Conservation (phyloP, 192 early-diverging fungal genomes). For the Spinellus fusiger region DNA sequence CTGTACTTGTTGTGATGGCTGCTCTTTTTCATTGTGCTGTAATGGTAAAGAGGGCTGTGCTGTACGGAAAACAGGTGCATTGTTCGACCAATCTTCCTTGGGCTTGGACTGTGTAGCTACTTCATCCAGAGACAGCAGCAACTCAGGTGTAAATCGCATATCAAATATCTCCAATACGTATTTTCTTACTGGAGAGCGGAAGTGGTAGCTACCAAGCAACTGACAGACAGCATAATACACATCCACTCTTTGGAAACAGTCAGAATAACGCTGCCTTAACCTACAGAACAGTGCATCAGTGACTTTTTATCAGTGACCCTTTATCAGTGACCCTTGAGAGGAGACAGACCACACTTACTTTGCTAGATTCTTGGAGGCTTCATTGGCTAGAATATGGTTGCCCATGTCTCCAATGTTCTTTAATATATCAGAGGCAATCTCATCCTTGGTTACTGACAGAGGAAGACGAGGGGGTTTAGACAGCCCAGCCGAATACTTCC, state of each 20-base stretch:
- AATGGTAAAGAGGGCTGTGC: too few species aligned
- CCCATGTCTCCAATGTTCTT: constrained; percentile 69
- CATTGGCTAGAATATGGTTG: constrained; percentile 77
- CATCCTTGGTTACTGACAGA: constrained; percentile 24
- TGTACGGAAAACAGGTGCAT: too few species aligned
- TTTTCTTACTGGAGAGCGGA: constrained; percentile 61
- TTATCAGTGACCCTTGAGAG: too few species aligned
- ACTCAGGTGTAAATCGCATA: constrained; percentile 45
- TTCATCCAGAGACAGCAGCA: constrained; percentile 37
- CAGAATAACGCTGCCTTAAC: constrained; percentile 52
- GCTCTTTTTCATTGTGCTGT: too few species aligned
- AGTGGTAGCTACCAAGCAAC: constrained; percentile 63
- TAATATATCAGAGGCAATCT: constrained; percentile 48
- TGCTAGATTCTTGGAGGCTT: constrained; percentile 64
- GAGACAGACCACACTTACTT: constrained; percentile 49
- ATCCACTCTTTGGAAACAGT: constrained; percentile 45
- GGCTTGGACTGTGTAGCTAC: not conserved
- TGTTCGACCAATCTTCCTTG: not conserved
- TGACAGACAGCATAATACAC: constrained; percentile 59
- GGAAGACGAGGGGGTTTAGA: constrained; percentile 40
- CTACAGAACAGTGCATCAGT: constrained; percentile 24
- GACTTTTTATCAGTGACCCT: not conserved
- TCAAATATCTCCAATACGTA: constrained; percentile 78
- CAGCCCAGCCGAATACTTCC: constrained; percentile 35
- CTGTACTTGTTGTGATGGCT: too few species aligned